Evolutionary conservation across 768 basidiomycete genomes (phyloP).

Genomic region (Tricholoma sp.): DNA sequence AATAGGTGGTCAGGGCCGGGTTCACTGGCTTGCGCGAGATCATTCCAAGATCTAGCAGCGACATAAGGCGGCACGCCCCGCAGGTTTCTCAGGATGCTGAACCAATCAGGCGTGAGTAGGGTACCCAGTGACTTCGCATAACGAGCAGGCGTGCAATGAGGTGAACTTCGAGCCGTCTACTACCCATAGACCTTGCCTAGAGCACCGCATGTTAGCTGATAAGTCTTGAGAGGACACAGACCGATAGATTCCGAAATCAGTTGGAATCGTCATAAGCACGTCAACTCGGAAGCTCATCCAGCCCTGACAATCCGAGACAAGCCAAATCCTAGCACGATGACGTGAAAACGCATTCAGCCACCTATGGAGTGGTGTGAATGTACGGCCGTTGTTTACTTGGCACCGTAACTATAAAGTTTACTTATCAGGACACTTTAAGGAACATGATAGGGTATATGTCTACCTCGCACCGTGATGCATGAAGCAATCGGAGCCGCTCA

Average conservation of each 20-base stretch:
- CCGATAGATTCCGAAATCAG: not conserved
- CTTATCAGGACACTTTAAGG: not conserved
- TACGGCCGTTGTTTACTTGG: not conserved
- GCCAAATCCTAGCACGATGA: not conserved
- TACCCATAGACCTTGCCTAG: not conserved
- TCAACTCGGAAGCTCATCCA: not conserved
- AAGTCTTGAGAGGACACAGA: too few relatives aligned
- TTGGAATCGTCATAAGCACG: too few relatives aligned
- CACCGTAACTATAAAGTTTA: not conserved
- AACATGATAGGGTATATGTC: not conserved
- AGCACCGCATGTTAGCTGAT: not conserved
- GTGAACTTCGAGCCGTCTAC: not conserved
- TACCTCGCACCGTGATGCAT: not conserved
- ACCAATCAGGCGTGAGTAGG: not conserved
- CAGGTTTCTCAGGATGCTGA: not conserved
- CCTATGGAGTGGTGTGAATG: not conserved
- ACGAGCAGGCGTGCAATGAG: not conserved
- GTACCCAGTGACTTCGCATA: not conserved
- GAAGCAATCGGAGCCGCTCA: too few relatives aligned
- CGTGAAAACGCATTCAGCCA: not conserved
- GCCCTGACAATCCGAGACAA: not conserved
- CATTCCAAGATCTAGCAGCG: not conserved
- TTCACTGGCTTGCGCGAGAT: not conserved
- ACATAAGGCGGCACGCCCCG: not conserved
- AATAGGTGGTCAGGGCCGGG: not conserved